These are phyloP conservation scores for Apophysomyces variabilis DNA, from an alignment of 371 early-diverging fungal genomes.

Conservation along the genomic window DNA sequence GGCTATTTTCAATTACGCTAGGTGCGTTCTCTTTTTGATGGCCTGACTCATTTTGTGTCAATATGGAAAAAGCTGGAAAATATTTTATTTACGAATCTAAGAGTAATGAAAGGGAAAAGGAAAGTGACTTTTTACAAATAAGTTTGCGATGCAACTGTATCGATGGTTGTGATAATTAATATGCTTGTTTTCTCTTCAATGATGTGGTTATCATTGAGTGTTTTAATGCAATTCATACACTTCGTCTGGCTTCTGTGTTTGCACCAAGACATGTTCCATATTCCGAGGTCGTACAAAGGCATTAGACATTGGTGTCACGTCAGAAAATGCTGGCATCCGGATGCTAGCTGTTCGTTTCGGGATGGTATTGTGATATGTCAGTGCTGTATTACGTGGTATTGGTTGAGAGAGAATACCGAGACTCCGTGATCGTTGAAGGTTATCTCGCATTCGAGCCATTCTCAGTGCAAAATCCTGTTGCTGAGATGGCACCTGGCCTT, in stretches of 20 bases:
- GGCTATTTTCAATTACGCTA: no score
- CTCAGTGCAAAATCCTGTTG: conserved; percentile 13
- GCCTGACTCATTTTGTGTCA: no score
- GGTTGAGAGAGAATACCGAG: conserved; percentile 17
- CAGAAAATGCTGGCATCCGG: conserved; percentile 26
- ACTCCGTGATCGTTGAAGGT: conserved; percentile 33
- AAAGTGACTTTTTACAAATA: no score
- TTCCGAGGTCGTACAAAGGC: conserved; percentile 24
- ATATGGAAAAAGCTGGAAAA: no score
- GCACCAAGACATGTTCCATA: background rate
- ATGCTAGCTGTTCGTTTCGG: conserved; percentile 54
- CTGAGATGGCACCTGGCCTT: background rate
- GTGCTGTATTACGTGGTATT: conserved; percentile 12
- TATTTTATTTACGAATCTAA: no score
- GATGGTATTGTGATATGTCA: conserved; percentile 41
- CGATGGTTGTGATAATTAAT: no score
- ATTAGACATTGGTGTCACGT: conserved; percentile 22
- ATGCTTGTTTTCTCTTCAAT: no score
- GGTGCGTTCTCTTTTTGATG: no score
- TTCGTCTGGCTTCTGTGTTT: conserved; percentile 9
- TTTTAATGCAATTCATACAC: background rate
- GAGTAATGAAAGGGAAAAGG: no score
- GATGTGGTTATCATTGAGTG: no score
- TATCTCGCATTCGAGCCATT: conserved; percentile 28
- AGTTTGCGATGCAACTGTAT: no score